These are phyloP conservation scores for Candida krabiensis DNA, from an alignment of 805 yeast species.

Conservation along the genomic window DNA sequence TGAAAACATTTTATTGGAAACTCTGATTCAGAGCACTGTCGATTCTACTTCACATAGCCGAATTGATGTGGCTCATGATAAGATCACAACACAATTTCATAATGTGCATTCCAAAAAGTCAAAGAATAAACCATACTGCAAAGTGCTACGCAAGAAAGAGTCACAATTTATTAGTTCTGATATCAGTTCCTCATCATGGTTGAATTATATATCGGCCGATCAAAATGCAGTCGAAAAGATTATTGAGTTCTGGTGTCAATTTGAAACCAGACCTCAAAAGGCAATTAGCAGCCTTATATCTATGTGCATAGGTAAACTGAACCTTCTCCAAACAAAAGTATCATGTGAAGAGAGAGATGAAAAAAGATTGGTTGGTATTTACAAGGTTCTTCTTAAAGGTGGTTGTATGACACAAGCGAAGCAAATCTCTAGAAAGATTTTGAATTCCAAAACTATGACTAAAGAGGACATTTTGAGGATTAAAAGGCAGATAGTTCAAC, in stretches of 20 bases:
- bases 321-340: not conserved
- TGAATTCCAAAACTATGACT: not conserved
- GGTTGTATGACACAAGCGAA: conserved; percentile 10
- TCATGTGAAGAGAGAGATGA: not conserved
- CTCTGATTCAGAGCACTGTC: conserved; percentile 5
- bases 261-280: not conserved
- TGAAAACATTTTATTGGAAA: conserved; percentile 12
- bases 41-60: conserved; percentile 1
- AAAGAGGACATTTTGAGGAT: not conserved
- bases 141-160: not conserved
- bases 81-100: conserved; percentile 7
- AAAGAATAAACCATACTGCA: not conserved
- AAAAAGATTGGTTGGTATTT: conserved; percentile 5
- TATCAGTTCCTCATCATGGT: not conserved
- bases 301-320: conserved; percentile 1
- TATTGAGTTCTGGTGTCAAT: not conserved
- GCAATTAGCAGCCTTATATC: not conserved
- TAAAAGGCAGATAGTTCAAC: not conserved
- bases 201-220: not conserved
- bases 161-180: not conserved
- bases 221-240: not conserved
- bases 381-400: conserved; percentile 8
- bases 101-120: not conserved
- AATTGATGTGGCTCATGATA: conserved; percentile 6
- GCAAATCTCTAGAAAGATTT: conserved; percentile 2